Percentiles rank a stretch among this genome's conserved stretches.
phyloP scores from a whole-genome alignment of 169 alveolate genomes.

The Eimeria falciformis region DNA sequence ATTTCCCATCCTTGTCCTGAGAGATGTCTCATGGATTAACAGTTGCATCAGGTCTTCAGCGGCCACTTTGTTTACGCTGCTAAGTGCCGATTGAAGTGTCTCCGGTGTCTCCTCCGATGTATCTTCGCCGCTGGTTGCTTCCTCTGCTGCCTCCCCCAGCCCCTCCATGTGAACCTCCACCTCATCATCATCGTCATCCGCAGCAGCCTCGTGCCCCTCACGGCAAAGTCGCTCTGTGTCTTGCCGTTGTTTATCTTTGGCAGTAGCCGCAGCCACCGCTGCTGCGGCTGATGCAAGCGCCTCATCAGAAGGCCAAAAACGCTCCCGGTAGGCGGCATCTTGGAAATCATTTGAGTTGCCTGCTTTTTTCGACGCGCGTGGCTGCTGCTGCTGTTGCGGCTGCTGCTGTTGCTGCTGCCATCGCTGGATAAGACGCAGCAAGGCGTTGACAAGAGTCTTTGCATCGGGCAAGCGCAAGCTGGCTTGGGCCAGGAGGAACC shows the following conservation, averaged over 20 bases:
- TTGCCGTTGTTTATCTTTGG: neutral
- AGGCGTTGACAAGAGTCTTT: conserved; percentile 40
- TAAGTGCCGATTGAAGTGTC: neutral
- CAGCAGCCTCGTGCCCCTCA: neutral
- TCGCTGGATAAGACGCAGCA: conserved; percentile 46
- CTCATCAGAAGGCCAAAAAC: conserved; percentile 45
- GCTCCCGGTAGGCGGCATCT: neutral
- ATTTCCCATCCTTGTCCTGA: neutral
- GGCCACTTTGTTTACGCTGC: neutral
- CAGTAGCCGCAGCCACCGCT: conserved; percentile 53
- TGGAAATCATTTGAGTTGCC: neutral
- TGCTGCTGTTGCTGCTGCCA: conserved; percentile 4
- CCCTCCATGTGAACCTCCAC: conserved; percentile 45
- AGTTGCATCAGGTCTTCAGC: conserved; percentile 32
- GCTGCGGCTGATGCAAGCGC: conserved; percentile 52
- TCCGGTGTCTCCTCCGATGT: conserved; percentile 9
- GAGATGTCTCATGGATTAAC: neutral
- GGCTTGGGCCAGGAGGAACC: conserved; percentile 13
- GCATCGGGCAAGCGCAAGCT: conserved; percentile 38
- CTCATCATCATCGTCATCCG: conserved; percentile 24
- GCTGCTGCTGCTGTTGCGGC: conserved; percentile 25
- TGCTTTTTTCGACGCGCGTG: neutral
- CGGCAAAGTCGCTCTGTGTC: conserved; percentile 1
- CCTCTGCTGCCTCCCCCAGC: conserved; percentile 29
- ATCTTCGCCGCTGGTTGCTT: neutral